A percentile compares a stretch with the other conserved stretches of the same genome.
These are phyloP conservation scores for Fusarium cicatricum DNA, from an alignment of 2,329 filamentous ascomycete genomes.

Conservation along the genomic window DNA sequence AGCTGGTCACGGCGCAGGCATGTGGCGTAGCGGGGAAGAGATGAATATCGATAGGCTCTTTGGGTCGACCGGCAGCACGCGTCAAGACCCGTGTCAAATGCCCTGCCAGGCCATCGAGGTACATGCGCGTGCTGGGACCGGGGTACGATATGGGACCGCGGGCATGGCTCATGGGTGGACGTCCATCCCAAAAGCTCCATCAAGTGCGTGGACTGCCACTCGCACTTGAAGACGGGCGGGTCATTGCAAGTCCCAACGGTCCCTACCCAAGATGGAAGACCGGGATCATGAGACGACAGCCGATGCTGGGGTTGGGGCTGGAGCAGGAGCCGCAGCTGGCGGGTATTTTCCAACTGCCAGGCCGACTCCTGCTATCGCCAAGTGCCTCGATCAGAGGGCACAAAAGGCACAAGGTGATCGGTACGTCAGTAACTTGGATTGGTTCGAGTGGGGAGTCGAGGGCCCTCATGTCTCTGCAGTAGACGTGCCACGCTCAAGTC, in stretches of 20 bases:
- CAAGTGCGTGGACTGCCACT: slow-evolving; percentile 26
- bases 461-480: slow-evolving; percentile 29
- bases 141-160: slow-evolving; percentile 27
- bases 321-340: slow-evolving; percentile 39
- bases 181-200: slow-evolving; percentile 31
- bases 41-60: slow-evolving; percentile 44
- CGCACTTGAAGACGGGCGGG: slow-evolving; percentile 36
- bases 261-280: slow-evolving; percentile 38
- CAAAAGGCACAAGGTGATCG: slow-evolving; percentile 27
- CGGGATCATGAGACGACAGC: slow-evolving; percentile 41
- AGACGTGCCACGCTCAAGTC: slow-evolving; percentile 23
- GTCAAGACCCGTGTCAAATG: slow-evolving; percentile 34
- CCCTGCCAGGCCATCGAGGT: slow-evolving; percentile 40
- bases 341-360: slow-evolving; percentile 33
- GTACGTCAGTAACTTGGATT: slow-evolving; percentile 36
- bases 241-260: slow-evolving; percentile 33
- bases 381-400: slow-evolving; percentile 31
- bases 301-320: slow-evolving; percentile 37
- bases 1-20: slow-evolving; percentile 37
- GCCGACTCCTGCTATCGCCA: slow-evolving; percentile 15
- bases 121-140: slow-evolving; percentile 32
- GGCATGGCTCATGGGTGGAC: slow-evolving; percentile 20
- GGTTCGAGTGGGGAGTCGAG: slow-evolving; percentile 33
- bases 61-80: slow-evolving; percentile 29
- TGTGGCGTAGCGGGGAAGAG: slow-evolving; percentile 44